Base-by-base conservation (phyloP, 768 basidiomycete genomes). In the Sarcomyxa edulis region DNA sequence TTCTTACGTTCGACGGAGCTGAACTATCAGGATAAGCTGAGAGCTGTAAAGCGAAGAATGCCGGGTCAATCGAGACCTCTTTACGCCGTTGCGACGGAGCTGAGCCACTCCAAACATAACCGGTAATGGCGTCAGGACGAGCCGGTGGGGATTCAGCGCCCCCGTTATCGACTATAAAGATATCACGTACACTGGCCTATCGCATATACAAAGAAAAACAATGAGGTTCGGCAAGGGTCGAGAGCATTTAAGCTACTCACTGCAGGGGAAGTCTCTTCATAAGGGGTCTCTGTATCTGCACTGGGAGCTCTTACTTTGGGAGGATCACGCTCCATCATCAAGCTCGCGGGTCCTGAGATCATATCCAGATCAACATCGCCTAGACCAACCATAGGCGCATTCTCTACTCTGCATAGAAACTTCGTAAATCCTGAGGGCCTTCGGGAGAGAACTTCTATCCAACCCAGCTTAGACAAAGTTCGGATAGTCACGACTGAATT, bases 71-170 rank as follows among this genome's bases (percentile, higher is more conserved):
- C 29, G 71, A 62, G 36, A 95, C 87, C 23, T 89, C 80, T 58
- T 94, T 94, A 21, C 90, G 78, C 40, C 91, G 69, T 50, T 94
- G 91, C 1, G 90, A 93, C 0, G 92, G 91, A 6, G 90, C 85
- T 3, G 81, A 75, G 12, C 77, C 76, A 45, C 81, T 84, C 92
- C 92, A 95, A 25, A 94, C 84, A 52, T 86, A 92, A 25, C 89
- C 89, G 14, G 81, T 85, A 39, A 89, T 76, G 5, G 86, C 74
- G 47, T 89, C 78, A 2, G 87, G 87, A 26, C 57, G 60, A 5
- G 72, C 56, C 6, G 60, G 60, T 5, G 71, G 57, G 3, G 59
- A 36, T 22, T 62, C 56, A 24, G 47, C 39, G 22, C 47, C 50
- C 6, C 51, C 47, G 10, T 49, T 45, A 5, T 49, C 47, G 24